These are phyloP conservation scores for Podospora bellae-mahoneyi DNA, from an alignment of 495 filamentous ascomycete genomes.

Conservation along the genomic window DNA sequence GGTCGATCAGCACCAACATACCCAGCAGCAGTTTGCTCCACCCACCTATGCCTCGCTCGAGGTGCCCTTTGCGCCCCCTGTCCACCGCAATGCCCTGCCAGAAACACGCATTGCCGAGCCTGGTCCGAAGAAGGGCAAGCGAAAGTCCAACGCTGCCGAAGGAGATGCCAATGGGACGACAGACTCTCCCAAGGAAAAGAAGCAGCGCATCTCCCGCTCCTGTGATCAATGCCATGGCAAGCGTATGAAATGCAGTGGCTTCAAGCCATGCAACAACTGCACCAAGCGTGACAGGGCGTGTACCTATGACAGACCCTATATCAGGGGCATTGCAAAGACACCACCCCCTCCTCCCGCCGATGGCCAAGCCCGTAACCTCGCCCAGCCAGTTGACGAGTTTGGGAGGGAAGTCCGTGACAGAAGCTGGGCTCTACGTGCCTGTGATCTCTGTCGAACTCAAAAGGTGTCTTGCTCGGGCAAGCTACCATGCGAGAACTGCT, in stretches of 20 bases:
- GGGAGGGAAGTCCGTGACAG: constrained; percentile 18
- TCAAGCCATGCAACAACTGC: constrained; percentile 26
- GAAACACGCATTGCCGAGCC: background rate
- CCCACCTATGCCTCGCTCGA: background rate
- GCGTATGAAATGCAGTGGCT: constrained; percentile 20
- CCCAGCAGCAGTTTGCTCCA: constrained; percentile 9
- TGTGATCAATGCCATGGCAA: constrained; percentile 24
- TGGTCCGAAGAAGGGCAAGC: background rate
- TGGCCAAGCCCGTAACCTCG: constrained; percentile 15
- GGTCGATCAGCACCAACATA: background rate
- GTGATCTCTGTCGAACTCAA: constrained; percentile 21
- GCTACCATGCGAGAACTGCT: constrained; percentile 24
- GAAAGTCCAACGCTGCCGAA: constrained; percentile 5
- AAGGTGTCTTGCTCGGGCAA: constrained; percentile 21
- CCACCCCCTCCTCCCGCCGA: constrained; percentile 25
- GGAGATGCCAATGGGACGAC: background rate
- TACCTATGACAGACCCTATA: constrained; percentile 22
- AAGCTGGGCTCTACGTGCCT: constrained; percentile 24
- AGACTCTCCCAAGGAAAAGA: background rate
- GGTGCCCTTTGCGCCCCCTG: background rate
- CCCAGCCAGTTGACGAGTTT: constrained; percentile 10
- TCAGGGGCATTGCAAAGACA: constrained; percentile 17
- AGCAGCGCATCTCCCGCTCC: constrained; percentile 18
- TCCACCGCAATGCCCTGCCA: constrained; percentile 10
- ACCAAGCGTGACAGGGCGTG: constrained; percentile 17